Percentiles rank a stretch among this genome's conserved stretches.
Conservation (phyloP, 257 asterid species). For the Plantago ovata region DNA sequence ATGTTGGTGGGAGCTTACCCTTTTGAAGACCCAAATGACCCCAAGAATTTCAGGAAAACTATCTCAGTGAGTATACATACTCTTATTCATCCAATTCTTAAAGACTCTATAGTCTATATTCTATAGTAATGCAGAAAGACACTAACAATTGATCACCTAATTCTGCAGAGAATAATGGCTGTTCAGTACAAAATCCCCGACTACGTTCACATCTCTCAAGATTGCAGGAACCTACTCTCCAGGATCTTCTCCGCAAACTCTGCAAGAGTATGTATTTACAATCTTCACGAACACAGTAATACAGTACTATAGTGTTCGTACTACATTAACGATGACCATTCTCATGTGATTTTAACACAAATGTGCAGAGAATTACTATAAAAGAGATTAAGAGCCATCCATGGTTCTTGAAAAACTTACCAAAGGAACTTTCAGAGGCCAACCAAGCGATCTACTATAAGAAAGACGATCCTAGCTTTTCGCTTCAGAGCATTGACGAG, state of each 20-base stretch:
- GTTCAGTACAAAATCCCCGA: slow-evolving; percentile 59
- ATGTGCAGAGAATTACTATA: slow-evolving; percentile 51
- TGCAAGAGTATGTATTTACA: slow-evolving; percentile 27
- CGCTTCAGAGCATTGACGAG: slow-evolving; percentile 60
- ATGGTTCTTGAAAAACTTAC: slow-evolving; percentile 69
- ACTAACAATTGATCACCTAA: neutral
- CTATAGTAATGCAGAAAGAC: too few species aligned
- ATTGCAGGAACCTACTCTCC: slow-evolving; percentile 55
- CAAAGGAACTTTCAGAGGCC: slow-evolving; percentile 52
- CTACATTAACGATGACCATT: too few species aligned
- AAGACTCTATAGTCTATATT: neutral
- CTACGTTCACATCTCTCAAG: slow-evolving; percentile 57
- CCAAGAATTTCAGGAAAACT: slow-evolving; percentile 67
- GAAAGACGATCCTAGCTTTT: slow-evolving; percentile 48
- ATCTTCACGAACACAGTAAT: neutral
- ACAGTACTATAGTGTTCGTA: too few species aligned
- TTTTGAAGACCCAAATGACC: slow-evolving; percentile 57
- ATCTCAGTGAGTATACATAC: slow-evolving; percentile 32
- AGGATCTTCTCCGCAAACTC: slow-evolving; percentile 51
- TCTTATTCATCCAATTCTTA: neutral
- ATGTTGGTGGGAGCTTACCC: slow-evolving; percentile 85
- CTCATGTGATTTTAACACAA: too few species aligned
- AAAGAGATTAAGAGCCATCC: slow-evolving; percentile 56
- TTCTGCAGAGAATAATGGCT: slow-evolving; percentile 46
- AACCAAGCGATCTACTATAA: slow-evolving; percentile 53